phyloP scores from a whole-genome alignment of 2,329 filamentous ascomycete species.

The Metarhizium robertsii region DNA sequence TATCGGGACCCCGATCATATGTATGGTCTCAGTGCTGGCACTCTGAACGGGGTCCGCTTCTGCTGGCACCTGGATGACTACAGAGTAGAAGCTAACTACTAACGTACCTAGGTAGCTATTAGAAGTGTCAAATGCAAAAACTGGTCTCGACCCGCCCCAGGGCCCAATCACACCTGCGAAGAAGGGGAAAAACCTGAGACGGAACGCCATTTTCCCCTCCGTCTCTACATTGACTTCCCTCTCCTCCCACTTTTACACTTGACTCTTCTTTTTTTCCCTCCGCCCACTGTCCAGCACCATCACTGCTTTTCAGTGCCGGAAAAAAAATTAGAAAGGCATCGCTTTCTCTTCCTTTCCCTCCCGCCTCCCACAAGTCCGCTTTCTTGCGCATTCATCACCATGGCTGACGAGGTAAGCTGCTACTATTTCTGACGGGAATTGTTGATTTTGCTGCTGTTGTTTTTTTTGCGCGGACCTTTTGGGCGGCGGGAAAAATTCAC shows the following conservation, averaged over 20 bases:
- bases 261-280: slow-evolving; percentile 12
- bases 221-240: slow-evolving; percentile 14
- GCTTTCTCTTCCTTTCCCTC: slow-evolving; percentile 16
- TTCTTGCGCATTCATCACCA: slow-evolving; percentile 40
- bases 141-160: slow-evolving; percentile 8
- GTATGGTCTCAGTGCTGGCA: too few species aligned
- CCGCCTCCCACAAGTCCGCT: slow-evolving; percentile 18
- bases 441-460: slow-evolving; percentile 8
- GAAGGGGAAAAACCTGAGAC: slow-evolving; percentile 25
- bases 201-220: slow-evolving; percentile 16
- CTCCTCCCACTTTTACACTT: slow-evolving; percentile 17
- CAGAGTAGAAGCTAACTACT: too few species aligned
- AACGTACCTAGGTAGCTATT: neutral
- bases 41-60: too few species aligned
- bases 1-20: too few species aligned
- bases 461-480: slow-evolving; percentile 15
- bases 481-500: slow-evolving; percentile 27
- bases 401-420: slow-evolving; percentile 47
- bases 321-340: slow-evolving; percentile 6
- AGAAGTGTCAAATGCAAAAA: neutral
- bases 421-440: slow-evolving; percentile 10
- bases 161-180: slow-evolving; percentile 27
- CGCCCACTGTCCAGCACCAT: slow-evolving; percentile 13
- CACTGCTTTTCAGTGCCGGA: slow-evolving; percentile 9
- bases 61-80: neutral